A percentile compares a stretch with the other conserved stretches of the same genome.
These are phyloP conservation scores for Cairneyella variabilis DNA, from an alignment of 495 filamentous ascomycete species.

Conservation along the genomic window DNA sequence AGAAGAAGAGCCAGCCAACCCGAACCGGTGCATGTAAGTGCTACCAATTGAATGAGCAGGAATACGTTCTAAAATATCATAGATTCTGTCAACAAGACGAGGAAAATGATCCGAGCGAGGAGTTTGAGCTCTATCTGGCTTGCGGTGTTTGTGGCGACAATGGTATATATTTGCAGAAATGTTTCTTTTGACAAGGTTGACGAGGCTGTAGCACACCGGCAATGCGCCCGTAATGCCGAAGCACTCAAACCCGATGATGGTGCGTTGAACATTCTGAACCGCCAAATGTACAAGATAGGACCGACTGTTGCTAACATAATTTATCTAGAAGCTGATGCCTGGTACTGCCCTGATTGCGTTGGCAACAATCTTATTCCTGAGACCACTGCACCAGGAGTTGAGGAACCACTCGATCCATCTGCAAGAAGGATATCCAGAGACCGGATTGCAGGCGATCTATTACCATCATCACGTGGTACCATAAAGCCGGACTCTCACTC, in stretches of 20 bases:
- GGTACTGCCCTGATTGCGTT: constrained; percentile 79
- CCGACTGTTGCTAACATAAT: constrained; percentile 22
- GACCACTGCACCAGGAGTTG: constrained; percentile 28
- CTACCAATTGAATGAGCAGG: neutral
- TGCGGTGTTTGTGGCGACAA: constrained; percentile 83
- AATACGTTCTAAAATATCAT: constrained; percentile 8
- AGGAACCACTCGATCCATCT: constrained; percentile 17
- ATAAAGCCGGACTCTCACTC: constrained; percentile 79
- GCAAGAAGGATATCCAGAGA: constrained; percentile 25
- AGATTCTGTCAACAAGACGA: constrained; percentile 29
- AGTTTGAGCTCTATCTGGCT: constrained; percentile 81
- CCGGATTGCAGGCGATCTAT: constrained; percentile 58
- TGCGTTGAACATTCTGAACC: constrained; percentile 35
- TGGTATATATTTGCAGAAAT: constrained; percentile 50
- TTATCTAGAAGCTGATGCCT: constrained; percentile 54
- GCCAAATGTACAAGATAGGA: neutral
- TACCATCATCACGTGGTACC: constrained; percentile 65
- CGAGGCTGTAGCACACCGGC: constrained; percentile 70
- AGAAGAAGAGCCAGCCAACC: constrained; percentile 55
- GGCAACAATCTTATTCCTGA: constrained; percentile 58
- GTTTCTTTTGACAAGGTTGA: constrained; percentile 34
- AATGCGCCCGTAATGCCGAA: constrained; percentile 82
- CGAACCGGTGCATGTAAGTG: constrained; percentile 29
- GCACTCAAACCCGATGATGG: constrained; percentile 67
- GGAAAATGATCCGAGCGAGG: constrained; percentile 44